Conservation (phyloP, 164 flowering plant species). For the Echeveria elegans region DNA sequence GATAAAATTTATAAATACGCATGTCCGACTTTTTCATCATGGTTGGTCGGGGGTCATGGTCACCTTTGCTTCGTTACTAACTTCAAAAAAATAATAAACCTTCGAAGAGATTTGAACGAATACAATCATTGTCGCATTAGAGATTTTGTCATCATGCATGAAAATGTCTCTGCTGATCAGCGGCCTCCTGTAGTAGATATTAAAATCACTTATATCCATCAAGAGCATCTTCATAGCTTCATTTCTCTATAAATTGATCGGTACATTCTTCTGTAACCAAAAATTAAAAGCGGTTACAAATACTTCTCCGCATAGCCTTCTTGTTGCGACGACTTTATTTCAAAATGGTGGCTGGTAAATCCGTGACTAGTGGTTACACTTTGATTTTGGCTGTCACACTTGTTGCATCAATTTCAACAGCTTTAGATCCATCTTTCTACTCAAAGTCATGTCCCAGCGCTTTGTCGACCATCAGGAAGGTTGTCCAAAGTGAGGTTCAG, state of each 20-base stretch:
- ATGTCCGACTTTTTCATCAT: too few species aligned
- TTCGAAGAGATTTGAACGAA: background rate
- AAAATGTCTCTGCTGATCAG: background rate
- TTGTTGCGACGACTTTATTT: background rate
- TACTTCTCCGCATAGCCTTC: background rate
- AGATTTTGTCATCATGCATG: background rate
- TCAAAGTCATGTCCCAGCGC: constrained; percentile 10
- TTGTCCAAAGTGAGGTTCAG: constrained; percentile 10
- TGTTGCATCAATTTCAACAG: background rate
- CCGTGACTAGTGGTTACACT: background rate
- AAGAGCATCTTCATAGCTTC: background rate
- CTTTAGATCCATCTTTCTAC: constrained; percentile 7
- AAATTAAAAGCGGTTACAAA: background rate
- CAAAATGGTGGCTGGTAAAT: background rate
- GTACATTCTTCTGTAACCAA: background rate
- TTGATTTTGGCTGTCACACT: constrained; percentile 5
- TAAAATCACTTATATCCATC: background rate
- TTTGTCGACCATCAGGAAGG: constrained; percentile 10
- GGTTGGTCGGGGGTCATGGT: too few species aligned
- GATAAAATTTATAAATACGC: too few species aligned
- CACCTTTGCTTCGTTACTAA: background rate
- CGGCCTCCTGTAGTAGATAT: background rate
- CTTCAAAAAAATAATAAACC: too few species aligned
- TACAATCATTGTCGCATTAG: background rate
- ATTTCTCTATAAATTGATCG: background rate